These are phyloP conservation scores for Rhizophagus clarus DNA, from an alignment of 192 early-diverging fungal genomes.

Conservation along the genomic window DNA sequence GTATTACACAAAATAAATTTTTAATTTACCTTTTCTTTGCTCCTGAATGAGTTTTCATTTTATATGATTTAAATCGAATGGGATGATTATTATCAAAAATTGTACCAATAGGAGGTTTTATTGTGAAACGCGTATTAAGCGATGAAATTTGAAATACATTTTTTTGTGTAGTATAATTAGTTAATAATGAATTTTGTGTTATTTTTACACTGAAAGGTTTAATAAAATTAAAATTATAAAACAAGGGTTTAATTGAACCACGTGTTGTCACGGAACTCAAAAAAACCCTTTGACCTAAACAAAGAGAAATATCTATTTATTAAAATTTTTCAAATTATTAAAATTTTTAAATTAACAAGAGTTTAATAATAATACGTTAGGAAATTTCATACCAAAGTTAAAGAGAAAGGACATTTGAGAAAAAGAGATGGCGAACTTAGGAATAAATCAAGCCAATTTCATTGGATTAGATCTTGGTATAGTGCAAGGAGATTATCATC, in stretches of 20 bases:
- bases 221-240: background rate
- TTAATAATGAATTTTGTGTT: background rate
- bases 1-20: background rate
- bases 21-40: constrained; percentile 17
- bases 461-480: background rate
- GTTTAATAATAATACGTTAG: background rate
- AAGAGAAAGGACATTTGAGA: background rate
- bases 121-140: background rate
- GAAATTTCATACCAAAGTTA: background rate
- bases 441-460: too few relatives aligned
- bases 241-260: background rate
- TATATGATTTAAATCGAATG: background rate
- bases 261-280: background rate
- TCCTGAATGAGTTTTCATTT: constrained; percentile 19
- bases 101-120: background rate
- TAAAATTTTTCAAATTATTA: background rate
- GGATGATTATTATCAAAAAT: background rate
- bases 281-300: background rate
- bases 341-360: background rate
- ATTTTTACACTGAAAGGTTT: background rate
- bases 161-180: background rate
- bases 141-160: background rate
- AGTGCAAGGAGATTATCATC: background rate
- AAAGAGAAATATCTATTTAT: background rate
- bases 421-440: too few relatives aligned